Evolutionary conservation across 2,329 filamentous ascomycete genomes (phyloP), one percentile per base, ranked within the genome.

Genomic region (Beauveria asiatica): DNA sequence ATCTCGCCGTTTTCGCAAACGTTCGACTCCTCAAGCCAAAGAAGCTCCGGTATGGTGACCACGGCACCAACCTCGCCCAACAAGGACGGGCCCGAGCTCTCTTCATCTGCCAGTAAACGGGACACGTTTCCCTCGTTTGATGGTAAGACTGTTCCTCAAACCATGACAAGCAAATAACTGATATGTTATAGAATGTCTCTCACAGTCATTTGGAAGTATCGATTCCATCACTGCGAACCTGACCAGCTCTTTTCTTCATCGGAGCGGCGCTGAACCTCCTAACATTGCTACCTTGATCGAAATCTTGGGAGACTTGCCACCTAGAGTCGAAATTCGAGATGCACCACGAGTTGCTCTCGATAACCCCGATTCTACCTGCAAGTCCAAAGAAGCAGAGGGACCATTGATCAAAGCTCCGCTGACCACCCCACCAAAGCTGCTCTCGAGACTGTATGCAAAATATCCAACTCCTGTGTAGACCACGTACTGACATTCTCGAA

Each of bases 371-470:
- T 21, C 19, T 19, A 6, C 25, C 2, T 10, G 7, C 16, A 51
- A 41, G 3, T 3, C 41, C 11, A 37, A 30, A 23, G 33, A 19
- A 30, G 3, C 17, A 23, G 59, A 45, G 11, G 7, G 2, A n/a
- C 30, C 53, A 45, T 51, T 37, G 10, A 25, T 57, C 23, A 70
- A 69, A 59, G 63, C 64, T 10, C 66, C 67, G 21, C 69, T 68
- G 2, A 64, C 65, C 9, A 68, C 70, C 19, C 67, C 70, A 42
- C 66, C 69, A 16, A 67, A 69, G 17, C 65, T 70, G 6, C 69
- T 70, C 5, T 67, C 68, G 11, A 65, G 64, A 54, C 61, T 50
- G 73, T 74, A 67, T 65, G 70, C 56, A 5, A 37, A 46, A 7
- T 23, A 19, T 10, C 46, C 37, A 42, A 27, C 21, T 21, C 7